A percentile compares a stretch with the other conserved stretches of the same genome.
Conservation (phyloP, 768 basidiomycete genomes). For the Tulasnella sp. region DNA sequence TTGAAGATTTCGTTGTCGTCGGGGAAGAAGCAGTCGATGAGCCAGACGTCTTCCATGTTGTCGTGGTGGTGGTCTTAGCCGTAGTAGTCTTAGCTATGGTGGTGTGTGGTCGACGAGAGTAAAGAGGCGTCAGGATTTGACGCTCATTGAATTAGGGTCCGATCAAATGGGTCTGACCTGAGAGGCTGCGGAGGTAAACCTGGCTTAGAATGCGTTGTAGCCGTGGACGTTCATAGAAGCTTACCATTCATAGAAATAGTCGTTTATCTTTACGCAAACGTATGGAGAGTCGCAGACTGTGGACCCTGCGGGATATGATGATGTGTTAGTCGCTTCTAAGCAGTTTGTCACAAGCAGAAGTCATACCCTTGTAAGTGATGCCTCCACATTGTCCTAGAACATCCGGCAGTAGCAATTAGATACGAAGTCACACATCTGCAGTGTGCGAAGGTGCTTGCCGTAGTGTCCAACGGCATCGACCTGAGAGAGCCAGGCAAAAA, state of each 20-base stretch:
- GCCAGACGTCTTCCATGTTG: conserved; percentile 1
- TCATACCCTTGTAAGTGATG: neutral
- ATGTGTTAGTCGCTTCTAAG: neutral
- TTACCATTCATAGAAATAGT: conserved; percentile 41
- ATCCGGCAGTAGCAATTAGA: neutral
- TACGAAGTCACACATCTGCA: neutral
- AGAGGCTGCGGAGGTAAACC: neutral
- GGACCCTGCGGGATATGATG: conserved; percentile 25
- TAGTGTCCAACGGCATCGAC: neutral
- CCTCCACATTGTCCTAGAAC: neutral
- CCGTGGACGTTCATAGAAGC: neutral
- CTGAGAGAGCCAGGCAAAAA: neutral
- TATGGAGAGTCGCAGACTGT: conserved; percentile 38
- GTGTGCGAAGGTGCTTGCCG: neutral
- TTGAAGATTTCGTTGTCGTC: neutral
- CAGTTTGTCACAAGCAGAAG: neutral
- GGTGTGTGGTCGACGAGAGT: conserved; percentile 11
- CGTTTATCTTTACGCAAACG: conserved; percentile 35
- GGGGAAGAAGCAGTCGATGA: neutral
- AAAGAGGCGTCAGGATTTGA: conserved; percentile 16
- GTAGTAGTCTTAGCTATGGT: conserved; percentile 12
- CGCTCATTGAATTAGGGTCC: conserved; percentile 7
- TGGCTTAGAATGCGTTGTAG: neutral
- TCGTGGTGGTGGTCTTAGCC: conserved; percentile 1
- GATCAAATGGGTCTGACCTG: neutral